These are phyloP conservation scores for Daldinia sp. DNA, from an alignment of 2,329 filamentous ascomycete genomes.

Conservation along the genomic window DNA sequence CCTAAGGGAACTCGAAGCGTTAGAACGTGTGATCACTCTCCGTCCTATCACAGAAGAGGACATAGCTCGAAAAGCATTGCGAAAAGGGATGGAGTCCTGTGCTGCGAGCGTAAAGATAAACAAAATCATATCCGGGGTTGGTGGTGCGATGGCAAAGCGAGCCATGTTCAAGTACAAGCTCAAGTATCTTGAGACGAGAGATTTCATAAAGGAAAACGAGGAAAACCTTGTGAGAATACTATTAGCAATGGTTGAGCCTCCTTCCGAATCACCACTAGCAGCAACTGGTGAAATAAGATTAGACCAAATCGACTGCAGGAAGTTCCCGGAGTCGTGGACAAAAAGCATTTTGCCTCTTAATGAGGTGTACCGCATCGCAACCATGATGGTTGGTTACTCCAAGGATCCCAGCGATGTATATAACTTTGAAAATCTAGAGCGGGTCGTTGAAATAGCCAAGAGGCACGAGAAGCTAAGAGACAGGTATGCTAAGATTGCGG, in stretches of 20 bases:
- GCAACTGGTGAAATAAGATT: slow-evolving; percentile 32
- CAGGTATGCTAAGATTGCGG: slow-evolving; percentile 52
- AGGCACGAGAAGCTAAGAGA: slow-evolving; percentile 40
- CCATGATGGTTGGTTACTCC: slow-evolving; percentile 41
- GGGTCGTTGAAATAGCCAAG: slow-evolving; percentile 26
- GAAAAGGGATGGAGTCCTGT: background rate
- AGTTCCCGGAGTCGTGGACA: slow-evolving; percentile 27
- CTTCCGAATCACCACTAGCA: background rate
- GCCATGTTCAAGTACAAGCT: background rate
- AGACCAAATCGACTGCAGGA: slow-evolving; percentile 1
- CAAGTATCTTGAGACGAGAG: slow-evolving; percentile 24
- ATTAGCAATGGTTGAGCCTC: slow-evolving; percentile 35
- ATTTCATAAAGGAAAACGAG: slow-evolving; percentile 43
- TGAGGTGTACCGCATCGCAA: slow-evolving; percentile 44
- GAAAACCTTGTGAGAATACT: slow-evolving; percentile 43
- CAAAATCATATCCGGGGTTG: background rate
- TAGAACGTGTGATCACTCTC: slow-evolving; percentile 43
- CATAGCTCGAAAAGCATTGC: background rate
- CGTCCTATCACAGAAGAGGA: background rate
- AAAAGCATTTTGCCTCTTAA: slow-evolving; percentile 36
- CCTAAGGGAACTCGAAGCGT: slow-evolving; percentile 51
- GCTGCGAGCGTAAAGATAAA: background rate
- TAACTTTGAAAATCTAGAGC: slow-evolving; percentile 28
- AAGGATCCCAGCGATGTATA: slow-evolving; percentile 29
- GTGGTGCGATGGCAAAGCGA: background rate